These are phyloP conservation scores for Ostreobium quekettii DNA, from an alignment of 139 green algal genomes.

Conservation along the genomic window DNA sequence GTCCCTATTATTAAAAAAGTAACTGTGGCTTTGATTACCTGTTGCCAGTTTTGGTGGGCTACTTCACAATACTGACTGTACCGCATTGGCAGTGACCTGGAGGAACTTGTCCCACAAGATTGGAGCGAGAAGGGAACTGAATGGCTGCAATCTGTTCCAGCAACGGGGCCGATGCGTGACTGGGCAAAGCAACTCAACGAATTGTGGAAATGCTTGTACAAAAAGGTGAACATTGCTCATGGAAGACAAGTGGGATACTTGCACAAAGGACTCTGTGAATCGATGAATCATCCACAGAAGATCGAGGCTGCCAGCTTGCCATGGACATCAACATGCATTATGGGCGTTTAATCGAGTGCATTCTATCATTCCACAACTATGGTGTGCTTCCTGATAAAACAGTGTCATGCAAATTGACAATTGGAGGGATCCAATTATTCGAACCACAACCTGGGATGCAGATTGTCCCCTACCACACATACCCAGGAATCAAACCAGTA, in stretches of 20 bases:
- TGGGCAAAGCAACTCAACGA: not conserved
- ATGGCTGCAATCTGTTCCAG: no score
- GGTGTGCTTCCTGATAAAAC: not conserved
- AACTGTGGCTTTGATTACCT: no score
- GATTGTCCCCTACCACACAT: no score
- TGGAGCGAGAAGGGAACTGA: no score
- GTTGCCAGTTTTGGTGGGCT: no score
- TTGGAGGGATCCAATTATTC: not conserved
- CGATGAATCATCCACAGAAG: not conserved
- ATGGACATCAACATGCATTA: not conserved
- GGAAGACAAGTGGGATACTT: not conserved
- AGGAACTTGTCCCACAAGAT: no score
- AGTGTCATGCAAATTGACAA: not conserved
- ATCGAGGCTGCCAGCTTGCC: not conserved
- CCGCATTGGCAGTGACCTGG: no score
- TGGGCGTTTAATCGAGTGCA: not conserved
- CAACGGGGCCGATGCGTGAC: no score
- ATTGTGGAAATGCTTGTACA: slow-evolving; percentile 1
- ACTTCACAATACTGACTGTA: no score
- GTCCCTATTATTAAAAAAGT: no score
- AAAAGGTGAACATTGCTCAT: not conserved
- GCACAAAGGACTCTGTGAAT: not conserved
- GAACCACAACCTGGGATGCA: no score
- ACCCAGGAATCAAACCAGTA: no score
- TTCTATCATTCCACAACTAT: not conserved